Evolutionary conservation across 1,139 yeast species (phyloP).

Genomic region (Pichia sp.): DNA sequence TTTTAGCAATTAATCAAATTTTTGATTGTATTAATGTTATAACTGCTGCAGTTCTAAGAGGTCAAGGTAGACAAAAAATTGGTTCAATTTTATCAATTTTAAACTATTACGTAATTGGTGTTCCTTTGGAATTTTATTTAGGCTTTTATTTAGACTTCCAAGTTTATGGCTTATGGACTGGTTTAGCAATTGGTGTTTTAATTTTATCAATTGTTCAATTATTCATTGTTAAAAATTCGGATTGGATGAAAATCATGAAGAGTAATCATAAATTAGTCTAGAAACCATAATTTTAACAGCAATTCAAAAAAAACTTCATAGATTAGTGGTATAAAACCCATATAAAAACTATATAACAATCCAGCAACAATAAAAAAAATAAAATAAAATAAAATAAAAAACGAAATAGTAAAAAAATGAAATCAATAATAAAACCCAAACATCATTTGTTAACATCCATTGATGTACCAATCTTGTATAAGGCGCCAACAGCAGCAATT

Average conservation of each 20-base stretch:
- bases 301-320: neutral
- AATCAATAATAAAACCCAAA: neutral
- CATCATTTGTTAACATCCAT: neutral
- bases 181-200: conserved; percentile 69
- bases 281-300: neutral
- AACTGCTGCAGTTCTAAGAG: conserved; percentile 76
- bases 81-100: conserved; percentile 74
- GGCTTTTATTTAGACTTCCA: conserved; percentile 49
- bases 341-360: neutral
- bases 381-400: neutral
- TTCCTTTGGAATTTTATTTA: conserved; percentile 62
- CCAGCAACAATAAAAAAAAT: neutral
- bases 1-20: conserved; percentile 66
- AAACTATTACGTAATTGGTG: conserved; percentile 60
- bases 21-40: conserved; percentile 78
- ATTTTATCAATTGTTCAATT: conserved; percentile 59
- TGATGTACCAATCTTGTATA: conserved; percentile 8
- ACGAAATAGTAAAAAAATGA: neutral
- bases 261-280: conserved; percentile 16
- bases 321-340: neutral
- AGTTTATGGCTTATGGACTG: conserved; percentile 77
- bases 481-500: conserved; percentile 12
- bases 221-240: conserved; percentile 40
- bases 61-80: conserved; percentile 78
- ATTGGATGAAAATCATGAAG: conserved; percentile 46